phyloP scores from a whole-genome alignment of 805 yeast genomes.

The Pachysolen tannophilus region DNA sequence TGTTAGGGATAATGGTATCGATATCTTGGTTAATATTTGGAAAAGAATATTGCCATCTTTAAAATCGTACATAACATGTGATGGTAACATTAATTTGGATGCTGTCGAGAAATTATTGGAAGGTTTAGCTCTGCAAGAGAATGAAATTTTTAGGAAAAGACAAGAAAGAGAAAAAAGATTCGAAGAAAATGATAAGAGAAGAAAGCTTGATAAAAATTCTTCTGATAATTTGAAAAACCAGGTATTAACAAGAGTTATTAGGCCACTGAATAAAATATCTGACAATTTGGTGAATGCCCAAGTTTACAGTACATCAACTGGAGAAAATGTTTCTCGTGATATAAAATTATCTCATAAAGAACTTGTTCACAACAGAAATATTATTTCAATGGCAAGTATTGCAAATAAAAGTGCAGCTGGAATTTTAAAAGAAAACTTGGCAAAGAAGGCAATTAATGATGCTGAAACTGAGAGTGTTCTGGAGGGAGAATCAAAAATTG shows the following conservation, averaged over 20 bases:
- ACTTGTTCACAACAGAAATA: conserved; percentile 53
- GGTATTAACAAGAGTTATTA: conserved; percentile 34
- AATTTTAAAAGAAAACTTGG: conserved; percentile 35
- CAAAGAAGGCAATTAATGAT: conserved; percentile 9
- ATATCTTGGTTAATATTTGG: conserved; percentile 76
- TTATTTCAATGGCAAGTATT: conserved; percentile 60
- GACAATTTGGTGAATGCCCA: conserved; percentile 9
- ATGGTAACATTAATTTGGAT: conserved; percentile 70
- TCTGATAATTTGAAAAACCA: conserved; percentile 35
- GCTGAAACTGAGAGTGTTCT: conserved; percentile 15
- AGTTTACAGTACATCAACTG: conserved; percentile 47
- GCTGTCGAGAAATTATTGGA: conserved; percentile 68
- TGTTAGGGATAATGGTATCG: conserved; percentile 92
- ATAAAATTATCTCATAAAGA: conserved; percentile 61
- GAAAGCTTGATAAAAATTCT: conserved; percentile 40
- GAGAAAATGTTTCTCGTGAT: conserved; percentile 63
- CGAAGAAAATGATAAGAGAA: conserved; percentile 55
- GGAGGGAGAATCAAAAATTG: conserved; percentile 20
- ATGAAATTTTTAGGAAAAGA: conserved; percentile 62
- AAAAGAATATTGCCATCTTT: conserved; percentile 58
- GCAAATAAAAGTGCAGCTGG: conserved; percentile 68
- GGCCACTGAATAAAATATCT: conserved; percentile 10
- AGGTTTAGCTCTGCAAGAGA: conserved; percentile 66
- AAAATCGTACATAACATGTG: conserved; percentile 79
- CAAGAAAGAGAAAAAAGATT: conserved; percentile 64